Evolutionary conservation across 345 rosid genomes (phyloP).

Genomic region (Eucalyptus pauciflora): DNA sequence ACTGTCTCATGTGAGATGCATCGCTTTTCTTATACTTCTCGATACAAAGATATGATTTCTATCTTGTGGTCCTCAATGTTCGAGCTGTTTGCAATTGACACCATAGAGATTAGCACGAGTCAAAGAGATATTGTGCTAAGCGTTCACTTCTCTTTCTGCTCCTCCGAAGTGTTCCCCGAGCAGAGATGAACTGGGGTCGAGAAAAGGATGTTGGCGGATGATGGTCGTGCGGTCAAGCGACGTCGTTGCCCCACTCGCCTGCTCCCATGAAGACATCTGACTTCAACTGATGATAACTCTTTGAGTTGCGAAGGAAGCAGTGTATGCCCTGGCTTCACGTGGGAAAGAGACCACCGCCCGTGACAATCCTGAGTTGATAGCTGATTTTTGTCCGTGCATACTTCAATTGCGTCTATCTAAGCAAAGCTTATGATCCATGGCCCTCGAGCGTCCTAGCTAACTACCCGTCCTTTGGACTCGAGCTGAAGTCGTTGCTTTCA

Average conservation of each 20-base stretch:
- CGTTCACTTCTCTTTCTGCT: neutral
- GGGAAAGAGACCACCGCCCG: neutral
- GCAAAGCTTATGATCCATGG: neutral
- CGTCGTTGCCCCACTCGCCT: neutral
- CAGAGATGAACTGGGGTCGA: neutral
- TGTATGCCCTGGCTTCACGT: neutral
- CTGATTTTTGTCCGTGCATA: neutral
- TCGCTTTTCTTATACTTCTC: fast-evolving
- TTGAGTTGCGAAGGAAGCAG: neutral
- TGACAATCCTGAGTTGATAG: neutral
- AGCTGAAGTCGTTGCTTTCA: neutral
- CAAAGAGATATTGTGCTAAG: neutral
- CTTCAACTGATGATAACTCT: neutral
- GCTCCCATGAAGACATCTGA: neutral
- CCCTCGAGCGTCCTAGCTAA: neutral
- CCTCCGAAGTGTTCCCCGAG: neutral
- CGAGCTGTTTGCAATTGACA: neutral
- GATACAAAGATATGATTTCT: neutral
- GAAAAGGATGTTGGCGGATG: neutral
- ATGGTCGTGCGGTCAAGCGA: neutral
- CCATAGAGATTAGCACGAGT: neutral
- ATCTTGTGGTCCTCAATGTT: neutral
- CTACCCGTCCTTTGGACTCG: neutral
- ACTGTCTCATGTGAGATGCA: fast-evolving
- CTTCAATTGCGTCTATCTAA: neutral